phyloP scores from a whole-genome alignment of 163 green algal species.

The Coccomyxa subellipsoidea region DNA sequence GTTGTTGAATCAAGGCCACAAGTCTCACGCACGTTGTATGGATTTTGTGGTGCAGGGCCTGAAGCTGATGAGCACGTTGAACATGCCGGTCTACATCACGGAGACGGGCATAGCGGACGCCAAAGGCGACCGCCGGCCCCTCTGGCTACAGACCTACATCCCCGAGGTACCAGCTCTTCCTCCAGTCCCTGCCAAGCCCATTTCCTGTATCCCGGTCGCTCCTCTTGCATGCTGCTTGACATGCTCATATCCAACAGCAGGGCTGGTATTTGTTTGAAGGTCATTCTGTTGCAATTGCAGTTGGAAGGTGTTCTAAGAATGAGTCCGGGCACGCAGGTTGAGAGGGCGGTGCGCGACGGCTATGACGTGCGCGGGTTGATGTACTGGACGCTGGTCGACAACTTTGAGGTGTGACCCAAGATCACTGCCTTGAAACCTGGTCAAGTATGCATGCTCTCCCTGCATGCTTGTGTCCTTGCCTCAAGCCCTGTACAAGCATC shows the following conservation, averaged over 20 bases:
- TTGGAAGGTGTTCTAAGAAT: no score
- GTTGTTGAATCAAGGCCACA: not conserved
- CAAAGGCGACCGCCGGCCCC: constrained; percentile 41
- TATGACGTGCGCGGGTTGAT: constrained; percentile 34
- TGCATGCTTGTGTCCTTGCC: not conserved
- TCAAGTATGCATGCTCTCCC: not conserved
- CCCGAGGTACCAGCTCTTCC: not conserved
- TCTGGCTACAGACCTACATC: constrained; percentile 60
- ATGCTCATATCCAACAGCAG: no score
- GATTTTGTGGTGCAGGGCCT: not conserved
- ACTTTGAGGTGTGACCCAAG: constrained; percentile 14
- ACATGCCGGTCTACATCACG: constrained; percentile 78
- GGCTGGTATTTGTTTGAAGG: no score
- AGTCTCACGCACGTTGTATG: not conserved
- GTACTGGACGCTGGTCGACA: constrained; percentile 24
- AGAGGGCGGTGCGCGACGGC: constrained; percentile 28
- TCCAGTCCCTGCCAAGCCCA: no score
- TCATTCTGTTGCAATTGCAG: no score
- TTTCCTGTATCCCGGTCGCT: no score
- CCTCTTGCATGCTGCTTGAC: no score
- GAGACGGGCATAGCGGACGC: constrained; percentile 79
- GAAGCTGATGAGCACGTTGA: constrained; percentile 26
- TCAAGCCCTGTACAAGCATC: not conserved
- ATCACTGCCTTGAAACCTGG: not conserved
- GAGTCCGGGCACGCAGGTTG: constrained; percentile 21